Conservation (phyloP, 176 grass and related monocot genomes). For the Cenchrus purpureus region DNA sequence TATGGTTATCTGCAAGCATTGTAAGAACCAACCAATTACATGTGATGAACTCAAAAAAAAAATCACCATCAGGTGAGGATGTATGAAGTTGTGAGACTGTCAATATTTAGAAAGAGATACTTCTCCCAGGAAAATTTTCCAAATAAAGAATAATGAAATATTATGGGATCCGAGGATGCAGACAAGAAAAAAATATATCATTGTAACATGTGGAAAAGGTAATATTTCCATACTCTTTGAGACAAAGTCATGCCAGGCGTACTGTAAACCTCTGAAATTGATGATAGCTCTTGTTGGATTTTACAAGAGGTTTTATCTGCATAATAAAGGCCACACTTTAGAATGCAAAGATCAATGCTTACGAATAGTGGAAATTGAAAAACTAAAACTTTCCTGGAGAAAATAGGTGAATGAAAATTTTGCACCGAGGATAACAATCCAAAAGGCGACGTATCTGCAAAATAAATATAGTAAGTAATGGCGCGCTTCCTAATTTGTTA, state of each 20-base stretch:
- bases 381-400: slow-evolving; percentile 79
- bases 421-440: slow-evolving; percentile 78
- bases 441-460: slow-evolving; percentile 79
- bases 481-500: slow-evolving; percentile 26
- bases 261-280: slow-evolving; percentile 61
- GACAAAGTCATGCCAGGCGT: slow-evolving; percentile 87
- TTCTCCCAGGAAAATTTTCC: slow-evolving; percentile 19
- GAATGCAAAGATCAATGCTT: slow-evolving; percentile 19
- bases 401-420: slow-evolving; percentile 99
- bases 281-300: slow-evolving; percentile 73
- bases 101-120: slow-evolving; percentile 7
- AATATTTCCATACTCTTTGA: slow-evolving; percentile 74
- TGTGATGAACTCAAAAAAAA: no score
- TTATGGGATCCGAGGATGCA: neutral
- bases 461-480: slow-evolving; percentile 44
- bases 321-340: slow-evolving; percentile 40
- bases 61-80: neutral
- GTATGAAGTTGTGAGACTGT: neutral
- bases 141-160: slow-evolving; percentile 27
- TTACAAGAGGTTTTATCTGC: slow-evolving; percentile 82
- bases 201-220: neutral
- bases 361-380: neutral
- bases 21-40: slow-evolving; percentile 17
- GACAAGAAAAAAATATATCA: neutral
- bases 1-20: slow-evolving; percentile 86